These are phyloP conservation scores for Xenosphaeropsis pyriputrescens DNA, from an alignment of 2,329 filamentous ascomycete species.

Conservation along the genomic window DNA sequence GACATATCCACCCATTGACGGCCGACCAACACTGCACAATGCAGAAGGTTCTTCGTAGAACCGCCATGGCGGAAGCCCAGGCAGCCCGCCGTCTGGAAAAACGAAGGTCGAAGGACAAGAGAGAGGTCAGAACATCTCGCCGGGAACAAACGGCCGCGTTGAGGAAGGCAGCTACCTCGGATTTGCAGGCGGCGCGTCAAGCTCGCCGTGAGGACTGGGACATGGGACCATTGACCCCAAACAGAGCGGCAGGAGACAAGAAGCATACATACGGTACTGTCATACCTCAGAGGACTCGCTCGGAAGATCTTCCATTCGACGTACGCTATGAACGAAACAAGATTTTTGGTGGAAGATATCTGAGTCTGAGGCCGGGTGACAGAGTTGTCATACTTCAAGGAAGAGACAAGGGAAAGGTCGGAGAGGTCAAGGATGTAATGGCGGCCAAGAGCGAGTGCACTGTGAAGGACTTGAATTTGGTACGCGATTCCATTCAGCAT, in stretches of 20 bases:
- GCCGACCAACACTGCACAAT: slow-evolving; percentile 25
- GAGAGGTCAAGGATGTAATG: slow-evolving; percentile 46
- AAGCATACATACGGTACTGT: slow-evolving; percentile 46
- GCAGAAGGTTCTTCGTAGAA: slow-evolving; percentile 58
- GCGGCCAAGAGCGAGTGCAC: slow-evolving; percentile 37
- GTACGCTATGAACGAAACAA: slow-evolving; percentile 15
- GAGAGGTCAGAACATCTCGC: slow-evolving; percentile 10
- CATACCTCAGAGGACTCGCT: slow-evolving; percentile 18
- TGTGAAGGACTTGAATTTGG: slow-evolving; percentile 49
- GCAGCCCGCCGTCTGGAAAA: slow-evolving; percentile 29
- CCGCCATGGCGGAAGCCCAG: slow-evolving; percentile 51
- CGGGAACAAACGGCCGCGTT: slow-evolving; percentile 7
- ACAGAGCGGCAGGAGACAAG: slow-evolving; percentile 49
- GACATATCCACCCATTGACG: too few relatives aligned
- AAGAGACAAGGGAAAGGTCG: slow-evolving; percentile 71
- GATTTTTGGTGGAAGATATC: slow-evolving; percentile 24
- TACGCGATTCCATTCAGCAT: slow-evolving; percentile 23
- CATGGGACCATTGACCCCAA: slow-evolving; percentile 64
- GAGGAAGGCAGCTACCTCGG: slow-evolving; percentile 13
- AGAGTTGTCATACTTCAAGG: slow-evolving; percentile 72
- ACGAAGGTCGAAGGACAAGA: slow-evolving; percentile 17
- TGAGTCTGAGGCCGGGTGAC: slow-evolving; percentile 55
- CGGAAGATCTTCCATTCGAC: slow-evolving; percentile 7
- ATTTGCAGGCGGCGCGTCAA: slow-evolving; percentile 31
- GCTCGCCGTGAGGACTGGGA: slow-evolving; percentile 63